Evolutionary conservation across 1,284 basidiomycete genomes (phyloP).

Genomic region (Microbotryomycetes sp.): DNA sequence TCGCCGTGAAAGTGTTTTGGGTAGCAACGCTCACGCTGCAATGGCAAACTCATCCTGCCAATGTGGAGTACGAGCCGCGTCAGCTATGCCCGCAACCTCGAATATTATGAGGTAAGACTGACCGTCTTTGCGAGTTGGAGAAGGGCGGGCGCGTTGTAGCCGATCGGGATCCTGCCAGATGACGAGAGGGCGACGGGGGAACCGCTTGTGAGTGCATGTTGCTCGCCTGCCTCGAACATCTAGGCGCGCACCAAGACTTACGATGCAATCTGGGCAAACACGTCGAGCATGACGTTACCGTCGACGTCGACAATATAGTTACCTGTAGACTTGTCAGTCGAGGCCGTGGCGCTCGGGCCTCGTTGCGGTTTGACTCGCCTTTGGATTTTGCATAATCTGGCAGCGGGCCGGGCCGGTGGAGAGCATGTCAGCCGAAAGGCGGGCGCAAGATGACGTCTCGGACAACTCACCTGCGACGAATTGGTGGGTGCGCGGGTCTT

Average conservation of each 20-base stretch:
- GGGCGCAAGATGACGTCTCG: background rate
- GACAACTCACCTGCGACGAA: constrained; percentile 38
- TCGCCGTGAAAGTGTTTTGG: background rate
- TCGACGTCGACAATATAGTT: constrained; percentile 52
- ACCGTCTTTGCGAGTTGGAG: constrained; percentile 42
- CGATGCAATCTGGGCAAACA: constrained; percentile 47
- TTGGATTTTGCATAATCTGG: constrained; percentile 40
- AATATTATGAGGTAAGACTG: constrained; percentile 1
- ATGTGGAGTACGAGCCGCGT: background rate
- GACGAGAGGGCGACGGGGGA: constrained; percentile 22
- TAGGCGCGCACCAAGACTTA: background rate
- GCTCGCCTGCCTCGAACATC: background rate
- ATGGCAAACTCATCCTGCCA: constrained; percentile 42
- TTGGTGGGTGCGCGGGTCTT: constrained; percentile 43
- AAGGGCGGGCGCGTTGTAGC: constrained; percentile 48
- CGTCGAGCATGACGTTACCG: constrained; percentile 49
- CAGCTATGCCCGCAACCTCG: background rate
- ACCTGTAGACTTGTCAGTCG: constrained; percentile 25
- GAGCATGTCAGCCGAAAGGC: too few relatives aligned
- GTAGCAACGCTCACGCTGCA: constrained; percentile 33
- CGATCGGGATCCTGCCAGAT: constrained; percentile 43
- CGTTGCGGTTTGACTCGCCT: constrained; percentile 10
- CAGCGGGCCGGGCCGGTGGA: background rate
- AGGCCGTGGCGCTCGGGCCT: background rate
- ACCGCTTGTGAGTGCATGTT: background rate